Conservation (phyloP, 2,329 filamentous ascomycete species). For the Paracorniculantispora psalliotae region DNA sequence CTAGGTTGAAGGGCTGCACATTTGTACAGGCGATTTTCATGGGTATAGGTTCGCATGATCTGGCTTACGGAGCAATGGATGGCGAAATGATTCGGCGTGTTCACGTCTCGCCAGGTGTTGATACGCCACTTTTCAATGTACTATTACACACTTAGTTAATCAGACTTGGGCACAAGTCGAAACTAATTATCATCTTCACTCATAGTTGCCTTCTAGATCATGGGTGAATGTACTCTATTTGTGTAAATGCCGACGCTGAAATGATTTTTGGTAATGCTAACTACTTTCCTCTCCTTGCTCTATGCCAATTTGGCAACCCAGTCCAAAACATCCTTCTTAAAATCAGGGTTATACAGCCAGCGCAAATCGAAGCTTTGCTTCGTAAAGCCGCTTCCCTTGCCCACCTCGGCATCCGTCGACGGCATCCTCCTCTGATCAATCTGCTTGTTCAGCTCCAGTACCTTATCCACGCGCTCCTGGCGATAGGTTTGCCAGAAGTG, state of each 20-base stretch:
- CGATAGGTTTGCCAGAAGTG: slow-evolving; percentile 44
- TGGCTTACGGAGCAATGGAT: slow-evolving; percentile 1
- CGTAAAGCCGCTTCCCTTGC: slow-evolving; percentile 21
- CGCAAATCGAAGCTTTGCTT: slow-evolving; percentile 30
- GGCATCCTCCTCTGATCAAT: slow-evolving; percentile 45
- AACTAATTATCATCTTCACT: slow-evolving; percentile 19
- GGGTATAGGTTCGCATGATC: slow-evolving; percentile 1
- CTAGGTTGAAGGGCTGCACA: not conserved
- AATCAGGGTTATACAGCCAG: slow-evolving; percentile 39
- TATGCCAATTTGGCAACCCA: not conserved
- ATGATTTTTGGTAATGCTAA: not conserved
- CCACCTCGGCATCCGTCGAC: slow-evolving; percentile 18
- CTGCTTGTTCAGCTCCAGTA: slow-evolving; percentile 43
- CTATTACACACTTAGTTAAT: not conserved
- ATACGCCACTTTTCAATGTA: slow-evolving; percentile 11
- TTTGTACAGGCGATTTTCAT: slow-evolving; percentile 1
- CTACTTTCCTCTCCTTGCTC: not conserved
- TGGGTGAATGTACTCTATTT: too few relatives aligned
- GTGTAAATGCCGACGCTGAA: not conserved
- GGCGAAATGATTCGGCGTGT: not conserved
- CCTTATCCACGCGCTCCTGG: slow-evolving; percentile 41
- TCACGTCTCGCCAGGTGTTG: not conserved
- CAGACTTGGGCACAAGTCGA: not conserved
- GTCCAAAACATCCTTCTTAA: slow-evolving; percentile 23
- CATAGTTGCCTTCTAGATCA: not conserved